Conservation (phyloP, 768 basidiomycete genomes). For the Suillus clintonianus region DNA sequence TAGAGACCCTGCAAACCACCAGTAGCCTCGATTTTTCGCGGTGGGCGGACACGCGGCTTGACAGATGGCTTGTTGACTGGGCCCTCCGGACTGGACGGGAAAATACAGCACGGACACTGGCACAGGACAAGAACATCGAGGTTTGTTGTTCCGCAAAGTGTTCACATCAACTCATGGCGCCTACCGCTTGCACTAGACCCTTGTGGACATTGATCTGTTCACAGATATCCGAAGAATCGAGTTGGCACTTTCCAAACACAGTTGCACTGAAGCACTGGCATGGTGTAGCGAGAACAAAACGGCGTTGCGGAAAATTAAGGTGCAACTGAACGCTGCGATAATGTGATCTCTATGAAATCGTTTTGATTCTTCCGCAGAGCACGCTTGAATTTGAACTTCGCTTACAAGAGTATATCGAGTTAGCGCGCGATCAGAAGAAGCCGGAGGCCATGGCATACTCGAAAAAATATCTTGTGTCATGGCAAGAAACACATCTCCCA, state of each 20-base stretch:
- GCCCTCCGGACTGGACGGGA: conserved; percentile 77
- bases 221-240: conserved; percentile 88
- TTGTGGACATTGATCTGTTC: conserved; percentile 92
- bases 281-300: conserved; percentile 98
- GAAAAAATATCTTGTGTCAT: conserved; percentile 75
- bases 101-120: conserved; percentile 74
- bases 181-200: conserved; percentile 46
- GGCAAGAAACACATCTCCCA: conserved; percentile 78
- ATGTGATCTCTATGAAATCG: conserved; percentile 12
- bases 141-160: conserved; percentile 41
- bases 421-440: conserved; percentile 66
- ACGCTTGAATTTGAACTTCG: conserved; percentile 95
- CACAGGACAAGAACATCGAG: conserved; percentile 77
- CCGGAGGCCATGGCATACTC: conserved; percentile 83
- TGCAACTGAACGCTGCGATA: conserved; percentile 25
- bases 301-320: conserved; percentile 90
- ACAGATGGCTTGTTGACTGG: conserved; percentile 95
- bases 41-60: conserved; percentile 81
- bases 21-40: conserved; percentile 61
- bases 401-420: conserved; percentile 94
- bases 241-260: conserved; percentile 68
- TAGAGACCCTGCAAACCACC: conserved; percentile 58
- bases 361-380: conserved; percentile 54
- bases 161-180: neutral
- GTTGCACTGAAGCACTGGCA: conserved; percentile 84